phyloP scores from a whole-genome alignment of 257 asterid genomes.

The Fraxinus excelsior region DNA sequence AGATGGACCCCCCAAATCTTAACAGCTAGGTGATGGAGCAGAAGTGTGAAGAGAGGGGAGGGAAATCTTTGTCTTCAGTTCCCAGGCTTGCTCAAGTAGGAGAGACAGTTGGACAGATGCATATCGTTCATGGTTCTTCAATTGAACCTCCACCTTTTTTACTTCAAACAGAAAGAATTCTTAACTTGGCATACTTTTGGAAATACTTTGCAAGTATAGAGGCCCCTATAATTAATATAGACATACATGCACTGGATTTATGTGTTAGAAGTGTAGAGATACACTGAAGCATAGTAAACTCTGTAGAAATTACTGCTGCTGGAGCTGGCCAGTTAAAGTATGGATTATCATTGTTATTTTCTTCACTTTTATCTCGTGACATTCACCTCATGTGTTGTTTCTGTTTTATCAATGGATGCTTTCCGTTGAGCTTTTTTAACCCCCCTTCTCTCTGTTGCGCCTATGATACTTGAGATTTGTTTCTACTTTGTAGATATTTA shows the following conservation, averaged over 20 bases:
- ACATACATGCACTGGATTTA: background rate
- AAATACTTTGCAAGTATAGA: background rate
- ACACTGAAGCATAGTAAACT: background rate
- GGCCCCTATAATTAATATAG: background rate
- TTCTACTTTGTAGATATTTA: slow-evolving; percentile 61
- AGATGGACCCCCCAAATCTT: no score
- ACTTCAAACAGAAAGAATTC: slow-evolving; percentile 3
- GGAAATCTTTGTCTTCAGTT: no score
- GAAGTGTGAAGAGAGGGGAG: no score
- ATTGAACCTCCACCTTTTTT: background rate
- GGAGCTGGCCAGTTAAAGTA: background rate
- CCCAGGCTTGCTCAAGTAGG: background rate
- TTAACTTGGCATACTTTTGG: background rate
- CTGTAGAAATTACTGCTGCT: background rate
- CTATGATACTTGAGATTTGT: slow-evolving; percentile 22
- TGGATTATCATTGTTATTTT: background rate
- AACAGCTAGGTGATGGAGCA: no score
- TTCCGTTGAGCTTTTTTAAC: slow-evolving; percentile 7
- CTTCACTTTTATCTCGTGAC: background rate
- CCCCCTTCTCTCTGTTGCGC: slow-evolving; percentile 15
- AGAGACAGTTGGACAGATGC: background rate
- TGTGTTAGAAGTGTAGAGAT: background rate
- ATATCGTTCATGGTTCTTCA: background rate
- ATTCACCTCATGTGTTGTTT: background rate
- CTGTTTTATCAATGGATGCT: slow-evolving; percentile 6